Evolutionary conservation across 306 rosid genomes (phyloP).

Genomic region (Dalbergia cultrata): DNA sequence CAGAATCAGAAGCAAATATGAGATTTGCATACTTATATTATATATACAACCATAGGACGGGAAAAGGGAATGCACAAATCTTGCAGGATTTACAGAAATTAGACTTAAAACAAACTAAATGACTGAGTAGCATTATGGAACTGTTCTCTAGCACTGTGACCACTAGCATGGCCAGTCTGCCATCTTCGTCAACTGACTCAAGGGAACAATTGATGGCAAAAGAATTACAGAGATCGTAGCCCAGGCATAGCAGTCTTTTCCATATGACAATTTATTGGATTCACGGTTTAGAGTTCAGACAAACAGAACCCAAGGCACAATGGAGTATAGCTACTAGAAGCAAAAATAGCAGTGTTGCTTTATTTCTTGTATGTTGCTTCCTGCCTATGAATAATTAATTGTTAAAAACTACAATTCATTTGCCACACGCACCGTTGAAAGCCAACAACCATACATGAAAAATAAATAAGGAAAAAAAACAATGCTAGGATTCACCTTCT

Average conservation of each 20-base stretch:
- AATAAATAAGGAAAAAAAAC: background rate
- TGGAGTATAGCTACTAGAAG: background rate
- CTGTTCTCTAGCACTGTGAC: background rate
- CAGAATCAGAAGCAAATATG: slow-evolving; percentile 1
- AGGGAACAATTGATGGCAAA: background rate
- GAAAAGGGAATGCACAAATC: background rate
- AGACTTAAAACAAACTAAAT: slow-evolving; percentile 9
- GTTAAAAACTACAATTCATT: background rate
- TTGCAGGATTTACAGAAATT: background rate
- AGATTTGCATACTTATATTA: background rate
- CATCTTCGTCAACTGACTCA: slow-evolving; percentile 4
- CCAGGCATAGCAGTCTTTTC: background rate
- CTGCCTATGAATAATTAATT: background rate
- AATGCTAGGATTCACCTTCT: slow-evolving; percentile 59
- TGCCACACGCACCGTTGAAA: slow-evolving; percentile 17
- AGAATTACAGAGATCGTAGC: background rate
- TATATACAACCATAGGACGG: slow-evolving; percentile 3
- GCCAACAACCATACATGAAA: slow-evolving; percentile 1
- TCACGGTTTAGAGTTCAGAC: slow-evolving; percentile 3
- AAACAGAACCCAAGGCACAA: background rate
- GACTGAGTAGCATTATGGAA: background rate
- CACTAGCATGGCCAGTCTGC: background rate
- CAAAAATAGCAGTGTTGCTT: background rate
- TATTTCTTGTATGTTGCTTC: background rate
- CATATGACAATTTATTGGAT: background rate